Evolutionary conservation across 257 asterid genomes (phyloP), one percentile per base, ranked within the genome.

Genomic region (Cinchona pubescens): DNA sequence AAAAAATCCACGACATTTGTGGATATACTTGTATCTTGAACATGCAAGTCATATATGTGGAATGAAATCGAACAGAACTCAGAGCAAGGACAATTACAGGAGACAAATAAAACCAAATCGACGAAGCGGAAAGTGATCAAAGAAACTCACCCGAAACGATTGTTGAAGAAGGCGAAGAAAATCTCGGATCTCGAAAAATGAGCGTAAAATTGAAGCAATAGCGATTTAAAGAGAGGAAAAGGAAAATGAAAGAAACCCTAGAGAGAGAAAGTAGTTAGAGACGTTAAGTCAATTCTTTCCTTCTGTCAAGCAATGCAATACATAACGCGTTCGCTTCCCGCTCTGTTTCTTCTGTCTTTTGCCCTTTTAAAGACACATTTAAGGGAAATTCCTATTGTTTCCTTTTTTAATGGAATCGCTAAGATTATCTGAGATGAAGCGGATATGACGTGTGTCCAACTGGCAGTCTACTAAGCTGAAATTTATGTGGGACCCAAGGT

Each of bases 161-260:
- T 13, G 3, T 60, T 73, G 76, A 76, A 64, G 49, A 32, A 25
- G 4, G 84, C 61, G 81, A 71, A 49, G 48, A 71, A 43, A 69
- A 80, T 73, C 80, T 78, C 88, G 83, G 94, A 91, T 91, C 89
- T 84, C 83, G 73, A 76, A 11, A n/a, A 62, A 71, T 60, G 35
- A 14, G 85, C 86, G 88, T 89, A 66, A 61, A 38, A 76, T 51
- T 46, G 85, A 88, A 87, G 90, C 88, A n/a, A n/a, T 80, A 83
- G 80, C 64, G 63, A 67, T 59, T 73, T 40, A 81, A 82, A 63
- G 73, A 66, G 78, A 78, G 83, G 21, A 40, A 15, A 58, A 40
- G 40, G 27, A 55, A 15, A 6, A n/a, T 13, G 75, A 45, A 71
- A 27, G 75, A 45, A 71, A 27, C 75, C 83, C 81, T 78, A 76